Conservation (phyloP, 495 filamentous ascomycete species). For the Friedmanniomyces simplex region DNA sequence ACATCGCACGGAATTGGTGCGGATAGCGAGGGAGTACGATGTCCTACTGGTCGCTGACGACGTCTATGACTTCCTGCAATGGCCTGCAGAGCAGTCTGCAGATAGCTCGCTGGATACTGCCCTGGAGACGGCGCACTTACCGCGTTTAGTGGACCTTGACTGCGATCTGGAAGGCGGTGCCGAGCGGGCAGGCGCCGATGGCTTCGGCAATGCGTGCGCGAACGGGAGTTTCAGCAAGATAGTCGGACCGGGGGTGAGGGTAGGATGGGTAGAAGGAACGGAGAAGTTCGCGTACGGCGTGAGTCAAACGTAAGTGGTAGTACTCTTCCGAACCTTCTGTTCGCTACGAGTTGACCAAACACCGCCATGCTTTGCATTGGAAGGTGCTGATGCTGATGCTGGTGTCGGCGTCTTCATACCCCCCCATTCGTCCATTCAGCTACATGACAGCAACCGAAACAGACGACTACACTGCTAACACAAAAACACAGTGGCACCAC, state of each 20-base stretch:
- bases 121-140: constrained; percentile 42
- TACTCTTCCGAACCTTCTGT: not conserved
- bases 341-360: no score
- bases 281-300: constrained; percentile 56
- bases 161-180: constrained; percentile 45
- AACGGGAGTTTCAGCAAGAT: constrained; percentile 85
- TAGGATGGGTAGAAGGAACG: constrained; percentile 73
- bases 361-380: no score
- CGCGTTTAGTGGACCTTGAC: constrained; percentile 70
- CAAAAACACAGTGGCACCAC: constrained; percentile 11
- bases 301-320: constrained; percentile 47
- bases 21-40: constrained; percentile 59
- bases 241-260: constrained; percentile 63
- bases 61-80: constrained; percentile 83
- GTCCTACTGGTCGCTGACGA: constrained; percentile 77
- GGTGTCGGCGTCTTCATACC: no score
- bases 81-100: constrained; percentile 34
- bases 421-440: not conserved
- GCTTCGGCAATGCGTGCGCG: constrained; percentile 63
- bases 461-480: constrained; percentile 4
- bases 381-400: no score
- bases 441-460: not conserved
- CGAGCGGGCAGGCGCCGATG: constrained; percentile 32
- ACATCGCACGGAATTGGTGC: constrained; percentile 51
- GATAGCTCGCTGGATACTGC: not conserved